Evolutionary conservation across 2,329 filamentous ascomycete species (phyloP).

Genomic region (Talaromyces sp.): DNA sequence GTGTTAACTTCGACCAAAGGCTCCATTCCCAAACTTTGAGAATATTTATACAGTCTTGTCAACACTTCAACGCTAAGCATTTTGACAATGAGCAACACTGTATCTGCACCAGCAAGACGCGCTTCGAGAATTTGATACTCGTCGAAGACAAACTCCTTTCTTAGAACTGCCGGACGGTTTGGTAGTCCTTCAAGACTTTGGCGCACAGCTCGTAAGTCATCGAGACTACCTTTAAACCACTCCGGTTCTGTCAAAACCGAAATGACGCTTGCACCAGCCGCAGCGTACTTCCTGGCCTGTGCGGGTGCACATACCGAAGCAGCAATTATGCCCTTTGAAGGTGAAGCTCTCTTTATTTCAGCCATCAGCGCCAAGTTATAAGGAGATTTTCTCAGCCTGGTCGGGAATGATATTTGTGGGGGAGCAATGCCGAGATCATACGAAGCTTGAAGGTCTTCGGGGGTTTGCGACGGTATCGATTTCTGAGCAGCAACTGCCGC

Average conservation of each 20-base stretch:
- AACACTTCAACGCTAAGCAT: slow-evolving; percentile 80
- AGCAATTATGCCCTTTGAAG: slow-evolving; percentile 92
- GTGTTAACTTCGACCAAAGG: slow-evolving; percentile 96
- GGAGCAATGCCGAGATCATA: slow-evolving; percentile 83
- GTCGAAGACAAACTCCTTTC: slow-evolving; percentile 97
- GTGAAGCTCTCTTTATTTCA: slow-evolving; percentile 94
- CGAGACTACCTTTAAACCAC: slow-evolving; percentile 98
- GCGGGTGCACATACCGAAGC: slow-evolving; percentile 80
- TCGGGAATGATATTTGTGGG: slow-evolving; percentile 74
- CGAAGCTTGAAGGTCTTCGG: slow-evolving; percentile 76
- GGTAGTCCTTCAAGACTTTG: slow-evolving; percentile 87
- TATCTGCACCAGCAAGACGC: slow-evolving; percentile 86
- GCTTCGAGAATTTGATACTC: slow-evolving; percentile 98
- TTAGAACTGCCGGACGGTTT: slow-evolving; percentile 83
- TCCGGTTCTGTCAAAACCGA: slow-evolving; percentile 98
- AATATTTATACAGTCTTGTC: slow-evolving; percentile 80
- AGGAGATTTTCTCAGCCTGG: slow-evolving; percentile 73
- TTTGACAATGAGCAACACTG: slow-evolving; percentile 93
- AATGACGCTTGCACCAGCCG: slow-evolving; percentile 92
- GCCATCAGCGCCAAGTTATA: slow-evolving; percentile 93
- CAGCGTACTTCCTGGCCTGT: slow-evolving; percentile 86
- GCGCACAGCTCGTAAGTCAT: slow-evolving; percentile 82
- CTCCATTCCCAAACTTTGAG: slow-evolving; percentile 88
- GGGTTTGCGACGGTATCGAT: slow-evolving; percentile 76
- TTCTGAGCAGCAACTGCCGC: slow-evolving; percentile 76